A percentile compares a stretch with the other conserved stretches of the same genome.
These are phyloP conservation scores for Solanum acaule DNA, from an alignment of 257 asterid species.

Conservation along the genomic window DNA sequence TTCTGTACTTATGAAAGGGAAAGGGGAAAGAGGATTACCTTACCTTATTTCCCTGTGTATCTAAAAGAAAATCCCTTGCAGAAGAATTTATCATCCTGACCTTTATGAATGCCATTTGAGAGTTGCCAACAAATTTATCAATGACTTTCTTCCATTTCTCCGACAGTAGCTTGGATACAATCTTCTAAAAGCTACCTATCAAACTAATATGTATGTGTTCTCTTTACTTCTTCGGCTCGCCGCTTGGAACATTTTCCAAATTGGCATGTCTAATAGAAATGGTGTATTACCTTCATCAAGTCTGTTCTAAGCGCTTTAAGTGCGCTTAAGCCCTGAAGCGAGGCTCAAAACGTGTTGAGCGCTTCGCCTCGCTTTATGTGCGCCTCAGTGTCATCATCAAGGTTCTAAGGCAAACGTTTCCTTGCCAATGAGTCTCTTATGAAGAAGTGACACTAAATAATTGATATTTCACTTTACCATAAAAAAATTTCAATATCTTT, in stretches of 20 bases:
- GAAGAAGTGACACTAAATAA: no score
- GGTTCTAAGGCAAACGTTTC: no score
- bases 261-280: not conserved
- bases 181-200: not conserved
- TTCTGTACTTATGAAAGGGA: not conserved
- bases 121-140: not conserved
- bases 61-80: not conserved
- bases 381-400: no score
- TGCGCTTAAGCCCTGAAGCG: no score
- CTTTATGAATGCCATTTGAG: not conserved
- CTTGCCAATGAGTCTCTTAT: no score
- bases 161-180: not conserved
- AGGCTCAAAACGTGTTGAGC: no score
- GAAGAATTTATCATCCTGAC: not conserved
- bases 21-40: not conserved
- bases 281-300: not conserved
- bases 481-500: no score
- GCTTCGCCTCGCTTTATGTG: no score
- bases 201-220: not conserved
- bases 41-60: not conserved
- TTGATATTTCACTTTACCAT: no score
- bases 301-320: not conserved
- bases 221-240: not conserved
- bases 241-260: not conserved
- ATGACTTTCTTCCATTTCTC: not conserved